These are phyloP conservation scores for Hanseniaspora occidentalis DNA, from an alignment of 805 yeast genomes.

Conservation along the genomic window DNA sequence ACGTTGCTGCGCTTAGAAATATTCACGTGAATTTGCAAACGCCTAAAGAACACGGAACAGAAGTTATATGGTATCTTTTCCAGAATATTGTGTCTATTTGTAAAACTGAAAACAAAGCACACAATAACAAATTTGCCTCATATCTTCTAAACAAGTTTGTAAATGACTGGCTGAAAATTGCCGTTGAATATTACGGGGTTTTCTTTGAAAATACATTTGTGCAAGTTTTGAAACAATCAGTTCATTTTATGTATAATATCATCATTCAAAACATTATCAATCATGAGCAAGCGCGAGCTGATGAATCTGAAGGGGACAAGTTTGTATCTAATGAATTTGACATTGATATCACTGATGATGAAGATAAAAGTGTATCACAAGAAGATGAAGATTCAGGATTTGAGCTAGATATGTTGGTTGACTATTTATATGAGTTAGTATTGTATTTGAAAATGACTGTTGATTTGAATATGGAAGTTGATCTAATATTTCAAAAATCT, in stretches of 20 bases:
- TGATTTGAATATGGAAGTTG: background rate
- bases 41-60: too few relatives aligned
- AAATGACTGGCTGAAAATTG: conserved; percentile 5
- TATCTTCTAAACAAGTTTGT: background rate
- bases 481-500: background rate
- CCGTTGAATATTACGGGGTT: conserved; percentile 4
- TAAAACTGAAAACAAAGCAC: background rate
- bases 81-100: conserved; percentile 1
- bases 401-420: background rate
- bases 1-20: too few relatives aligned
- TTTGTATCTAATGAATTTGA: too few relatives aligned
- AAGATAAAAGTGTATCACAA: background rate
- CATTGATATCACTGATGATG: too few relatives aligned
- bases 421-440: background rate
- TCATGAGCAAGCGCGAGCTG: background rate
- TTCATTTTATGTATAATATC: background rate
- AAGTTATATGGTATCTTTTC: conserved; percentile 4
- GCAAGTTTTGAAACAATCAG: background rate
- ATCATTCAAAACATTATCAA: background rate
- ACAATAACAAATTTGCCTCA: background rate
- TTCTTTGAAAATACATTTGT: conserved; percentile 1
- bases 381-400: background rate
- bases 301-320: too few relatives aligned
- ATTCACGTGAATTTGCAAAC: too few relatives aligned
- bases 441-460: background rate